Evolutionary conservation across 2,329 filamentous ascomycete species (phyloP).

Genomic region (Xylaria sp.): DNA sequence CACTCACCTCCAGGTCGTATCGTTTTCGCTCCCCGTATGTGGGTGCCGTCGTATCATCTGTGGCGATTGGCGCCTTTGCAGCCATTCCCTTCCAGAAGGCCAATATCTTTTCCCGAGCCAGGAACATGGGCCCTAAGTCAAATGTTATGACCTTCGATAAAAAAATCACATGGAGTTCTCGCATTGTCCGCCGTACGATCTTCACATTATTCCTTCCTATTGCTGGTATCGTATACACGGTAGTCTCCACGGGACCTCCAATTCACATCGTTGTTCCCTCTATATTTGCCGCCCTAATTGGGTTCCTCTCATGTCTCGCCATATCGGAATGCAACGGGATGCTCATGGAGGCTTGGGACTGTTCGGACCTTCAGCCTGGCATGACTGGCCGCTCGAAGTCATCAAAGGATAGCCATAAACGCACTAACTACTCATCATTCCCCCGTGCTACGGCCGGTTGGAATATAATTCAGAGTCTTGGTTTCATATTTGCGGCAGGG

Average conservation of each 20-base stretch:
- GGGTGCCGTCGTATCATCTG: constrained; percentile 71
- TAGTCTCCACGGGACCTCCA: constrained; percentile 70
- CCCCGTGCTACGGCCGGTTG: constrained; percentile 78
- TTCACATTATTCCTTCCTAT: constrained; percentile 75
- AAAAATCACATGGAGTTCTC: constrained; percentile 75
- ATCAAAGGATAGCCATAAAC: constrained; percentile 53
- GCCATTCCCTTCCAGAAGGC: constrained; percentile 80
- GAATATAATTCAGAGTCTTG: constrained; percentile 74
- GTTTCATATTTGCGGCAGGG: constrained; percentile 74
- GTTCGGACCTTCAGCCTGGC: constrained; percentile 79
- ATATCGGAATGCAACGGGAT: constrained; percentile 80
- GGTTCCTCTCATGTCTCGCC: constrained; percentile 77
- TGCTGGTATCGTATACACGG: constrained; percentile 72
- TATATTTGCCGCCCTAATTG: constrained; percentile 71
- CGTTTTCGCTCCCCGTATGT: constrained; percentile 70
- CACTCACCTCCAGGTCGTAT: constrained; percentile 76
- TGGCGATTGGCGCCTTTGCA: constrained; percentile 74
- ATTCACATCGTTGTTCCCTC: constrained; percentile 71
- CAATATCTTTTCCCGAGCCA: constrained; percentile 72
- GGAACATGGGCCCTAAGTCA: constrained; percentile 66
- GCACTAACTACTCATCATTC: constrained; percentile 79
- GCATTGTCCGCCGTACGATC: constrained; percentile 72
- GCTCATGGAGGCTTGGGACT: constrained; percentile 84
- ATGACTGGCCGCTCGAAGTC: constrained; percentile 68
- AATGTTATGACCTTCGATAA: constrained; percentile 74